A percentile compares a stretch with the other conserved stretches of the same genome.
Conservation (phyloP, 2,329 filamentous ascomycete species). For the Sordariomycetes sp. region DNA sequence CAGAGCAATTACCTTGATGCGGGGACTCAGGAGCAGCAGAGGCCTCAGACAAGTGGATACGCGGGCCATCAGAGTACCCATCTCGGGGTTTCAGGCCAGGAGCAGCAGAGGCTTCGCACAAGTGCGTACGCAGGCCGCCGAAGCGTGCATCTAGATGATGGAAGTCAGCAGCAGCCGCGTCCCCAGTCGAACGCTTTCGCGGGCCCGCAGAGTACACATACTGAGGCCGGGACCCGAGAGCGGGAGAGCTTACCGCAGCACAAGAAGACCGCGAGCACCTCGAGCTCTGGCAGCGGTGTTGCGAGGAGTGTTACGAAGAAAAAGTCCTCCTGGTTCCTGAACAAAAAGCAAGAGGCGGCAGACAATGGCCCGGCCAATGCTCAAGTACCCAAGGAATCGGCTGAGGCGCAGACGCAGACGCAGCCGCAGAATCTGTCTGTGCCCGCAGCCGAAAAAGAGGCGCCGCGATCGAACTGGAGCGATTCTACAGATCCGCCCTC, state of each 20-base stretch:
- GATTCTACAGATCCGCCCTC: conserved; percentile 4
- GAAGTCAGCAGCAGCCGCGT: background rate
- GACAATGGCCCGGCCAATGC: background rate
- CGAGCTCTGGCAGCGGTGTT: conserved; percentile 9
- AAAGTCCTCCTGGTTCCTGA: conserved; percentile 37
- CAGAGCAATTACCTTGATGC: background rate
- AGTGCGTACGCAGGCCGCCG: no score
- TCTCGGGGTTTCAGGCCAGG: background rate
- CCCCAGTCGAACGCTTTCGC: background rate
- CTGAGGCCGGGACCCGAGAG: background rate
- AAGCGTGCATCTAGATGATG: no score
- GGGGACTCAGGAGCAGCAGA: background rate
- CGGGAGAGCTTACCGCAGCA: conserved; percentile 8
- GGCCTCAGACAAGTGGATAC: background rate
- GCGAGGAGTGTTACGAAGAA: conserved; percentile 29
- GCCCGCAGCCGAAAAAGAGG: background rate
- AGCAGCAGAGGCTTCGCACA: background rate
- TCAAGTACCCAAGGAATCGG: background rate
- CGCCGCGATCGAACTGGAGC: conserved; percentile 10
- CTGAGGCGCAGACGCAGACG: background rate
- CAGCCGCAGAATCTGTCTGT: background rate
- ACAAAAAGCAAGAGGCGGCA: conserved; percentile 26
- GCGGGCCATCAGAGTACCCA: background rate
- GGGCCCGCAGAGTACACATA: background rate
- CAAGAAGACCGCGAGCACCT: conserved; percentile 9